Evolutionary conservation across 495 filamentous ascomycete species (phyloP), one percentile per base, ranked within the genome.

Genomic region (Cercophora samala): DNA sequence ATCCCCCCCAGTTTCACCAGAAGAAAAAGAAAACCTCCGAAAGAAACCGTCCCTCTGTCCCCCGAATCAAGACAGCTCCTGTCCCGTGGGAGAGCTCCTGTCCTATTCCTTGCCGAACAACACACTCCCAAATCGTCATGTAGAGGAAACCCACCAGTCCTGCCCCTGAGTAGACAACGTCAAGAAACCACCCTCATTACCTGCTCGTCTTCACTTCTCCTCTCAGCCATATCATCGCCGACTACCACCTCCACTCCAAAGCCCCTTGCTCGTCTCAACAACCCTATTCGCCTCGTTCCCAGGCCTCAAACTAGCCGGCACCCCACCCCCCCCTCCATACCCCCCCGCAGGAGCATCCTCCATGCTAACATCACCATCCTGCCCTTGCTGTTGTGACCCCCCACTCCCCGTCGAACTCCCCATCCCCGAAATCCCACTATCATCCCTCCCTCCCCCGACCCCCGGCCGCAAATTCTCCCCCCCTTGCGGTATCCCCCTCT

Each of bases 371-470:
- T 60, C 52, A 75, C 77, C 64, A 79, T 79, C 37, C 75, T 74
- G 9, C n/a, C 73, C 4, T 13, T 19, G 52, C 73, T 76, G 66
- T 76, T 72, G 4, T 77, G 68, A 18, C 74, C 73, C 23, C 2
- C 70, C 74, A 79, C 81, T 82, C 21, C 68, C 66, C 19, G 68
- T 68, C 72, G 64, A 66, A 74, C 66, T 18, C 19, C 65, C 69
- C 6, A 74, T 46, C 37, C 37, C 64, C 58, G 74, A 74, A 17
- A 73, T 66, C 22, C 72, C 67, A 70, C 74, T 76, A 60, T 78
- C 71, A 21, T 76, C 75, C 42, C 79, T 80, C 0, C 37, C 37
- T 17, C 37, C 37, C 13, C 53, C 18, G n/a, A 56, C 53, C 5
- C 53, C n/a, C 52, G 52, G 52, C 52, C 15, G 3, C 3, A 54